Conservation (phyloP, 2,329 filamentous ascomycete genomes). For the Onygenales sp. region DNA sequence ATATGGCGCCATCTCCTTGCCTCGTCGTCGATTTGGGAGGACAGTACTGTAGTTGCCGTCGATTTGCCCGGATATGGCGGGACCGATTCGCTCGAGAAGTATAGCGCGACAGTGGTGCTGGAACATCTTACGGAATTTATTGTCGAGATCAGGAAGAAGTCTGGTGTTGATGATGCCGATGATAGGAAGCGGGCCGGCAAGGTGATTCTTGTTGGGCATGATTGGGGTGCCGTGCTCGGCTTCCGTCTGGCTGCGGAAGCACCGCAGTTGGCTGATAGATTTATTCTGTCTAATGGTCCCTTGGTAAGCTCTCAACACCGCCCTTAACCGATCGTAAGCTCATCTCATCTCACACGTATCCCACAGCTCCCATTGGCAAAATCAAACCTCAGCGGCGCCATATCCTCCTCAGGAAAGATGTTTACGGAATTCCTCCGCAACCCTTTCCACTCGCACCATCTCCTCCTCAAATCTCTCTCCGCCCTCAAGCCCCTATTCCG, state of each 20-base stretch:
- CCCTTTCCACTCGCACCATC: conserved; percentile 35
- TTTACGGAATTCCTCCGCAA: conserved; percentile 37
- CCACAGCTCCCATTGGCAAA: conserved; percentile 31
- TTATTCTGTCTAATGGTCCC: conserved; percentile 44
- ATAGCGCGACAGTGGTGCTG: conserved; percentile 42
- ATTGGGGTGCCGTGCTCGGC: conserved; percentile 46
- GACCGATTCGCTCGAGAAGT: conserved; percentile 42
- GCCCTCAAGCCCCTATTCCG: conserved; percentile 38
- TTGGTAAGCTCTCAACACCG: conserved; percentile 32
- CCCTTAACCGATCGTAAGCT: conserved; percentile 1
- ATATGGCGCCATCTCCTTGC: conserved; percentile 44
- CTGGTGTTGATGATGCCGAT: conserved; percentile 26
- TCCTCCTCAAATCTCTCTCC: conserved; percentile 35
- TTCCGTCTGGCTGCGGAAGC: conserved; percentile 52
- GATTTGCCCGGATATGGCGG: conserved; percentile 53
- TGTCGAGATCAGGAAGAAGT: conserved; percentile 39
- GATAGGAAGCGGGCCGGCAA: conserved; percentile 25
- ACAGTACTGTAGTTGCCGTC: conserved; percentile 42
- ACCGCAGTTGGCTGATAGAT: conserved; percentile 44
- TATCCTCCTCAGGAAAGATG: conserved; percentile 40
- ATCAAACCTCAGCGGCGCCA: conserved; percentile 33
- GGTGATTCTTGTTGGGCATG: conserved; percentile 43
- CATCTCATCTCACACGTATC: not conserved
- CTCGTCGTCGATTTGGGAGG: conserved; percentile 26
- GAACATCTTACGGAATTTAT: conserved; percentile 47